Percentiles rank a stretch among this genome's conserved stretches.
Evolutionary conservation across 176 grass and related monocot genomes (phyloP).

Genomic region (Hordeum vulgare): DNA sequence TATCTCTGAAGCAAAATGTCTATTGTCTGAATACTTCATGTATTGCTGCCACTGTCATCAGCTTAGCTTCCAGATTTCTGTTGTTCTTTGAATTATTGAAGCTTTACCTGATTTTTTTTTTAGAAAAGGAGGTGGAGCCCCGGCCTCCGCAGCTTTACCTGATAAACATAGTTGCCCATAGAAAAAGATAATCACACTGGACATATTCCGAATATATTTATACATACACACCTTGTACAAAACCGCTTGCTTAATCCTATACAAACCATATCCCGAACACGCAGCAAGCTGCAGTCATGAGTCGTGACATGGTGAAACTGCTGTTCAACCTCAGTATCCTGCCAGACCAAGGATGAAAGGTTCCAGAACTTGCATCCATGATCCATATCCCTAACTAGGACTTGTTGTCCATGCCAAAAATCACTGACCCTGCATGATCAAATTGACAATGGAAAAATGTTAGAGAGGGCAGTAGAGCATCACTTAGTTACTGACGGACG

Average conservation of each 20-base stretch:
- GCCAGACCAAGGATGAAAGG: not conserved
- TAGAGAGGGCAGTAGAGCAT: not conserved
- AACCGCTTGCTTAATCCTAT: not conserved
- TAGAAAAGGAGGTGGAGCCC: too few relatives aligned
- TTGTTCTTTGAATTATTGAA: too few relatives aligned
- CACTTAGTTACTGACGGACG: not conserved
- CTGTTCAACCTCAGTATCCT: not conserved
- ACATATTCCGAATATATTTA: not conserved
- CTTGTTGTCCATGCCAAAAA: conserved; percentile 16
- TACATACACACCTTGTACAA: not conserved
- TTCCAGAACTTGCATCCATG: conserved; percentile 1
- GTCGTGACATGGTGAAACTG: not conserved
- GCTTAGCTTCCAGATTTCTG: not conserved
- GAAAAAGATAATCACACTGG: not conserved
- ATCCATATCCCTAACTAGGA: not conserved
- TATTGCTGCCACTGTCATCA: not conserved
- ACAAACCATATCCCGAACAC: not conserved
- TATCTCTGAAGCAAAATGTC: not conserved
- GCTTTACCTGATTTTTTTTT: not conserved
- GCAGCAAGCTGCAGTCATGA: not conserved
- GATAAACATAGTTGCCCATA: not conserved
- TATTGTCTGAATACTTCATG: not conserved
- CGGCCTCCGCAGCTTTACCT: too few relatives aligned
- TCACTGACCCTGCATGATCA: conserved; percentile 18
- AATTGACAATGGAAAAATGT: not conserved